These are phyloP conservation scores for Apophysomyces trapeziformis DNA, from an alignment of 371 early-diverging fungal species.

Conservation along the genomic window DNA sequence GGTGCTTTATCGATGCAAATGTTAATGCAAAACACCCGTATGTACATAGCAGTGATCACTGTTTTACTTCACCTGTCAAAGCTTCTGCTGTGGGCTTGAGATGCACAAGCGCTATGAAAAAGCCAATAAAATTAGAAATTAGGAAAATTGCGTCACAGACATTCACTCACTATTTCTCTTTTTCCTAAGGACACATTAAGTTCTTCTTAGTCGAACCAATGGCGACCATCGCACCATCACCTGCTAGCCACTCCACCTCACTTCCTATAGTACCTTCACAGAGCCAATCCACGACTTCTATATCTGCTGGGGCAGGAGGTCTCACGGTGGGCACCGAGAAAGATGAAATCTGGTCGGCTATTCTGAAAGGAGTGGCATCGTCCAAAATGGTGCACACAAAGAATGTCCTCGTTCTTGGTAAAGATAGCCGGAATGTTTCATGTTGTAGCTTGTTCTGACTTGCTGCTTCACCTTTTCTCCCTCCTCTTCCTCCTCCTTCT, in stretches of 20 bases:
- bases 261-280: conserved; percentile 32
- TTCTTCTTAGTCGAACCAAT: background rate
- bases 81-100: too few species aligned
- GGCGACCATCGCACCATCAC: conserved; percentile 6
- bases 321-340: conserved; percentile 33
- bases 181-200: background rate
- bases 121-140: too few species aligned
- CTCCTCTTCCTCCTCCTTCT: too few species aligned
- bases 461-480: background rate
- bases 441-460: background rate
- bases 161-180: too few species aligned
- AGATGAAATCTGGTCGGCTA: conserved; percentile 79
- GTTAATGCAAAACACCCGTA: too few species aligned
- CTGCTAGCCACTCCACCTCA: background rate
- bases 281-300: conserved; percentile 34
- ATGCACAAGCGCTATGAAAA: too few species aligned
- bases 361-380: conserved; percentile 72
- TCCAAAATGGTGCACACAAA: conserved; percentile 72
- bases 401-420: conserved; percentile 75
- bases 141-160: too few species aligned
- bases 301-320: conserved; percentile 9
- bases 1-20: too few species aligned
- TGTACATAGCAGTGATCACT: too few species aligned
- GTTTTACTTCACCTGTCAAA: too few species aligned
- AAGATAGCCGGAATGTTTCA: conserved; percentile 1